Evolutionary conservation across 768 basidiomycete genomes (phyloP), one percentile per base, ranked within the genome.

Genomic region (Lyophyllum shimeji): DNA sequence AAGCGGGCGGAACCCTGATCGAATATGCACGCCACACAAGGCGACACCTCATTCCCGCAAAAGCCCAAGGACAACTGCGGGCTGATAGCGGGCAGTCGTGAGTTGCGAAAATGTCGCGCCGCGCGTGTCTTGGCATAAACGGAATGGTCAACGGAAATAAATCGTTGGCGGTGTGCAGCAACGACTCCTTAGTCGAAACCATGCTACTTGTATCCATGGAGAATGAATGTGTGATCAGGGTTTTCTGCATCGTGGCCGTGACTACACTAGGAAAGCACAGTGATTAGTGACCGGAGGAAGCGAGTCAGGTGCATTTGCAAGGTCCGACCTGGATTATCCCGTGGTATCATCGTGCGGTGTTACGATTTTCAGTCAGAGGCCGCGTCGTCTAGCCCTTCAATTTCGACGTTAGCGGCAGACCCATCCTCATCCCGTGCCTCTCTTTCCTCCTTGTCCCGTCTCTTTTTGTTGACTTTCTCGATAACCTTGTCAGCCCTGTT

Each of bases 401-500:
- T 87, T 63, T 85, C 76, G 55, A 87, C 71, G 37, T 69, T 72
- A 8, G 69, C 69, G 52, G 64, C 76, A 53, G 67, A 66, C 27
- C 73, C 71, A 37, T 72, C 71, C 25, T 69, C 74, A 24, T 72
- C 72, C 20, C 71, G 79, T 46, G 70, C 78, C 39, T 73, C 81
- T 45, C 81, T 84, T 34, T 76, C 82, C 58, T 78, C 77, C 61
- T 80, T 81, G 51, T 81, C 79, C 69, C 83, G 76, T 66, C 82
- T 79, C 71, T 82, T 86, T 72, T 88, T 88, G 68, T 88, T 85
- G 72, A 91, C 71, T 77, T 90, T 95, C 60, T 89, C 88, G 42
- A 99, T 82, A 52, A 98, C 83, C 74, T 97, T 97, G 62, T 90
- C 95, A 45, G 89, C 95, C 49, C 90, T 82, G 71, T 98, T 98